A percentile compares a stretch with the other conserved stretches of the same genome.
Conservation (phyloP, 768 basidiomycete genomes). For the Hypholoma sublateritium region DNA sequence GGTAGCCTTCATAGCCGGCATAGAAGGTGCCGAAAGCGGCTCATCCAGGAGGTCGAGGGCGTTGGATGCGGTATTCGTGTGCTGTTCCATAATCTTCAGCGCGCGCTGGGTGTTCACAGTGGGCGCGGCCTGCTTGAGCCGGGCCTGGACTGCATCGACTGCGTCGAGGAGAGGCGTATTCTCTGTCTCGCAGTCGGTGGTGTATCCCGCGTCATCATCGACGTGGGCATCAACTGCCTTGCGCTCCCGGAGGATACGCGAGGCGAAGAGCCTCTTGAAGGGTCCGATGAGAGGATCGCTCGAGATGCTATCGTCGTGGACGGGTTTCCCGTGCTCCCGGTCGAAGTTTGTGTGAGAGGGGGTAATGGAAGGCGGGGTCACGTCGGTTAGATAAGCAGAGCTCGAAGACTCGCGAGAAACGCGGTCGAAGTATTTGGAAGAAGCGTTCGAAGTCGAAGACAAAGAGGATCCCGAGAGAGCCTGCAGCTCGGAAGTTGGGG, state of each 20-base stretch:
- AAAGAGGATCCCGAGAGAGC: constrained; percentile 20
- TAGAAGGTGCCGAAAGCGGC: constrained; percentile 1
- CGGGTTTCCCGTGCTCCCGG: no score
- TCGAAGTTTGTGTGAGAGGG: constrained; percentile 12
- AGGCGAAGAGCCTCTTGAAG: no score
- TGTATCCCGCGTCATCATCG: constrained; percentile 4
- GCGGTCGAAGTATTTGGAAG: constrained; percentile 14
- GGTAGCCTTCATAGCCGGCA: constrained; percentile 6
- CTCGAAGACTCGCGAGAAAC: constrained; percentile 13
- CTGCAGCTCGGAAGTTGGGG: constrained; percentile 18
- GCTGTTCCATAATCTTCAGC: constrained; percentile 14
- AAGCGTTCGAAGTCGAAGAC: constrained; percentile 8
- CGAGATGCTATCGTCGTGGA: no score
- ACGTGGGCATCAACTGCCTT: background rate
- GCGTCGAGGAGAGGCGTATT: constrained; percentile 5
- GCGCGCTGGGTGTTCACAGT: constrained; percentile 13
- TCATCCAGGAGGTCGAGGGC: background rate
- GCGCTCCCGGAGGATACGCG: no score
- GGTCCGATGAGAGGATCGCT: no score
- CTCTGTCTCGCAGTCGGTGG: constrained; percentile 7
- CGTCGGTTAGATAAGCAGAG: constrained; percentile 21
- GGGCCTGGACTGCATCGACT: constrained; percentile 2
- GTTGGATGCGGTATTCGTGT: background rate
- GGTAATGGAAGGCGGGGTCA: constrained; percentile 18
- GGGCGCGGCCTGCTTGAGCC: constrained; percentile 6